phyloP scores from a whole-genome alignment of 371 early-diverging fungal species.

The Syncephalastrum monosporum region DNA sequence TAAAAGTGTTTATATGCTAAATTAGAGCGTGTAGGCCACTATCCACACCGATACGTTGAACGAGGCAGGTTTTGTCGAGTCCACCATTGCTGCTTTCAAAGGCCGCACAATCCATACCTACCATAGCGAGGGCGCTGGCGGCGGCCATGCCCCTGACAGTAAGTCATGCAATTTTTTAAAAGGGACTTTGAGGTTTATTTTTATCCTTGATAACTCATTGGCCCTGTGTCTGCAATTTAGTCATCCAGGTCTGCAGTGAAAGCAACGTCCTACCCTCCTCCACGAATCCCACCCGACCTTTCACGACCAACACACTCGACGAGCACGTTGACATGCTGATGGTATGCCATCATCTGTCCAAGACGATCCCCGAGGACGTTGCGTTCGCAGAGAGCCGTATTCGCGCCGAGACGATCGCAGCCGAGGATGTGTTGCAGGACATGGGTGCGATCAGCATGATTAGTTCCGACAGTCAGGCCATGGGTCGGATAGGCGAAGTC shows the following conservation, averaged over 20 bases:
- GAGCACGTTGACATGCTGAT: constrained; percentile 97
- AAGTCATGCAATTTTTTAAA: constrained; percentile 20
- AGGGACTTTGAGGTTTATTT: background rate
- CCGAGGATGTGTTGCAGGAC: constrained; percentile 91
- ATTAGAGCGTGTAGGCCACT: constrained; percentile 48
- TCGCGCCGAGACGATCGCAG: constrained; percentile 93
- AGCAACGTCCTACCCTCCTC: constrained; percentile 87
- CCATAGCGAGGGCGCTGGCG: constrained; percentile 95
- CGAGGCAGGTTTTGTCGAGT: constrained; percentile 93
- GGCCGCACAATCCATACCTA: constrained; percentile 92
- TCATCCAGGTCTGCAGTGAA: constrained; percentile 80
- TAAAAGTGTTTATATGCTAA: background rate
- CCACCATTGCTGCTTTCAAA: constrained; percentile 83
- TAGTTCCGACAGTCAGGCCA: constrained; percentile 89
- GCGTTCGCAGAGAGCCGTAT: constrained; percentile 95
- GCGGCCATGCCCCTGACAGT: constrained; percentile 92
- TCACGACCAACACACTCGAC: constrained; percentile 89
- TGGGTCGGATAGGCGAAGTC: constrained; percentile 95
- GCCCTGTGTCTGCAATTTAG: constrained; percentile 14
- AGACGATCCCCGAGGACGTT: constrained; percentile 91
- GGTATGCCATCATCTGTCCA: constrained; percentile 96
- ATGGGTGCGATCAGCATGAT: constrained; percentile 91
- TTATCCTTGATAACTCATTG: background rate
- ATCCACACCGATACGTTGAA: constrained; percentile 95
- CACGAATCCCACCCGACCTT: constrained; percentile 93